Conservation (phyloP, 495 filamentous ascomycete genomes). For the Parathielavia appendiculata region DNA sequence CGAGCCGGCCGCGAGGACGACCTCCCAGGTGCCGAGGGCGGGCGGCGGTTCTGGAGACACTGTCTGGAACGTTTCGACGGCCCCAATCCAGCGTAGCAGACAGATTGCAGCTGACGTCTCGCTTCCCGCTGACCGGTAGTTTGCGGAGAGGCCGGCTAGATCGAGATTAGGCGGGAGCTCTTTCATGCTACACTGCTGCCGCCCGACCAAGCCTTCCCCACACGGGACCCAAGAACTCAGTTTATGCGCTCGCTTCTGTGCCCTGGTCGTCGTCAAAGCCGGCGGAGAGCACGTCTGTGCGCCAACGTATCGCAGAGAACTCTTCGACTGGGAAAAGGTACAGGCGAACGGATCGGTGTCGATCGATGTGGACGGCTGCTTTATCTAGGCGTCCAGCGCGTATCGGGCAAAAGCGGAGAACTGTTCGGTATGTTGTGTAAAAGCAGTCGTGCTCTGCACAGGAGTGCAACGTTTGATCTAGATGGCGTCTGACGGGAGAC, state of each 20-base stretch:
- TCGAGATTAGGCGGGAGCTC: conserved; percentile 38
- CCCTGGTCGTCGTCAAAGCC: neutral
- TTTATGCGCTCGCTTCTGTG: conserved; percentile 18
- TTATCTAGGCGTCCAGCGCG: neutral
- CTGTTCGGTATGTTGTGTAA: neutral
- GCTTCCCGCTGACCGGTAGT: conserved; percentile 19
- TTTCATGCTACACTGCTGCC: conserved; percentile 38
- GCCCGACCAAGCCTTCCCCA: conserved; percentile 29
- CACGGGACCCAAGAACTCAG: conserved; percentile 21
- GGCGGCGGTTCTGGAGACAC: conserved; percentile 19
- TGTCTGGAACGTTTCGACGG: conserved; percentile 24
- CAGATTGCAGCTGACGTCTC: conserved; percentile 24
- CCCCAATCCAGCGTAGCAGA: conserved; percentile 17
- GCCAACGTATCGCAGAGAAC: conserved; percentile 16
- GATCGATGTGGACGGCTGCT: neutral
- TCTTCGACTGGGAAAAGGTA: conserved; percentile 18
- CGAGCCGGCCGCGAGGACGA: conserved; percentile 22
- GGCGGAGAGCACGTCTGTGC: conserved; percentile 5
- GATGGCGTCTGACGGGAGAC: conserved; percentile 22
- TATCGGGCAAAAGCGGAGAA: neutral
- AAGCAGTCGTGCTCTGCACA: conserved; percentile 7
- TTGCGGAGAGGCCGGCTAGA: conserved; percentile 25
- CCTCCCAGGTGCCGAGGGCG: conserved; percentile 23
- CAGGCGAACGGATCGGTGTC: conserved; percentile 4
- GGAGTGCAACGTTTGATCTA: conserved; percentile 20